A percentile compares a stretch with the other conserved stretches of the same genome.
phyloP scores from a whole-genome alignment of 2,329 filamentous ascomycete genomes.

The Magnaporthiopsis rhizophila region DNA sequence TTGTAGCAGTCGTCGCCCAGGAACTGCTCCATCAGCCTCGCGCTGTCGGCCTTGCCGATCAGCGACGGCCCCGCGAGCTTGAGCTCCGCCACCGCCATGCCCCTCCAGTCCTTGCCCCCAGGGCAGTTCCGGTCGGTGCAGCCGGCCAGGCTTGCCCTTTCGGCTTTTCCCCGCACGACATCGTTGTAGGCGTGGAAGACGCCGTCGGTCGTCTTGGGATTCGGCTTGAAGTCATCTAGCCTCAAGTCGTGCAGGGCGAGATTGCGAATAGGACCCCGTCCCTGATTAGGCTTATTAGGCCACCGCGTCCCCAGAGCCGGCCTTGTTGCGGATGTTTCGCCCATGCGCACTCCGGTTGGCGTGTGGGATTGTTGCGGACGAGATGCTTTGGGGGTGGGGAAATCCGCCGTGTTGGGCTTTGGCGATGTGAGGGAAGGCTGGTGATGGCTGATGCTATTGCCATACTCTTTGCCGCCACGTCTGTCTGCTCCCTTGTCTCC shows the following conservation, averaged over 20 bases:
- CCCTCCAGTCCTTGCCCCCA: slow-evolving; percentile 55
- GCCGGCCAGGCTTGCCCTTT: slow-evolving; percentile 62
- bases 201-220: slow-evolving; percentile 63
- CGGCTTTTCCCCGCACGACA: slow-evolving; percentile 61
- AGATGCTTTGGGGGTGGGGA: too few species aligned
- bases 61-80: slow-evolving; percentile 23
- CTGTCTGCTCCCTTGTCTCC: not conserved
- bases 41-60: slow-evolving; percentile 31
- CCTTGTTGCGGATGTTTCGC: too few species aligned
- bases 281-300: slow-evolving; percentile 11
- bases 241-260: slow-evolving; percentile 49
- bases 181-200: slow-evolving; percentile 66
- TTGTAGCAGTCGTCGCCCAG: slow-evolving; percentile 52
- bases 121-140: slow-evolving; percentile 74
- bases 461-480: not conserved
- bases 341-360: too few species aligned
- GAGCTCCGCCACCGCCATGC: slow-evolving; percentile 51
- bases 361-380: too few species aligned
- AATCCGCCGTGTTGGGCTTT: not conserved
- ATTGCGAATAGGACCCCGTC: slow-evolving; percentile 40
- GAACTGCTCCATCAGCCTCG: slow-evolving; percentile 45
- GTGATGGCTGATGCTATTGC: not conserved
- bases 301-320: too few species aligned
- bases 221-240: slow-evolving; percentile 73
- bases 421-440: not conserved